Evolutionary conservation across 2,329 filamentous ascomycete species (phyloP), one percentile per base, ranked within the genome.

Genomic region (Fusarium aywerte): DNA sequence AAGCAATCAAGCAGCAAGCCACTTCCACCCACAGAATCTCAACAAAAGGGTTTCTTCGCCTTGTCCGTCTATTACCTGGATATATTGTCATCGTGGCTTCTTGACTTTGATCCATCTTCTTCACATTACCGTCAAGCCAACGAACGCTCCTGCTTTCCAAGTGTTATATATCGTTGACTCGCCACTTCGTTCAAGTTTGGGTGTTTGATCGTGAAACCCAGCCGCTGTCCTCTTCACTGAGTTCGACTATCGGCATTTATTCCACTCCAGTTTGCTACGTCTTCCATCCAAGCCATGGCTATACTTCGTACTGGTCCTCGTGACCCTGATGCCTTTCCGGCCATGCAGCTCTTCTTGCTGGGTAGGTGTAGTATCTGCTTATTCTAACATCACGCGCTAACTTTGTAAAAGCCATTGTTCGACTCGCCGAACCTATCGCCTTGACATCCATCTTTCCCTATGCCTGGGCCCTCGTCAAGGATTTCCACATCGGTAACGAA

Each of bases 391-490:
- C 8, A 38, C 4, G 18, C 45, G 55, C 43, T 47, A 23, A 48
- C 39, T 42, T 20, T 11, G 12, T n/a, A 33, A 38, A 23, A 97
- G 93, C 93, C 77, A 92, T 97, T 83, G 94, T 96, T 76, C 92
- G 94, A 66, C 88, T 97, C 70, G 92, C 93, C 52, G 94, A 97
- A 79, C 94, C 94, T 21, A 95, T 97, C 72, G 93, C 94, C 49
- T 86, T 97, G 67, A 97, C 93, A 2, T 96, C 92, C 75, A 96
- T 97, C 78, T 96, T 95, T 73, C 94, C 94, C 20, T 97, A 97
- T 78, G 92, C 92, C 62, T 96, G 91, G 91, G 86, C 90, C 62
- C 88, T 95, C 70, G 89, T 95, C 69, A 92, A 92, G 78, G 84
- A 88, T 71, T 93, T 93, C 78, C 75, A 92, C 38, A 84, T 94